Conservation (phyloP, 495 filamentous ascomycete genomes). For the Penicillium bialowiezense region DNA sequence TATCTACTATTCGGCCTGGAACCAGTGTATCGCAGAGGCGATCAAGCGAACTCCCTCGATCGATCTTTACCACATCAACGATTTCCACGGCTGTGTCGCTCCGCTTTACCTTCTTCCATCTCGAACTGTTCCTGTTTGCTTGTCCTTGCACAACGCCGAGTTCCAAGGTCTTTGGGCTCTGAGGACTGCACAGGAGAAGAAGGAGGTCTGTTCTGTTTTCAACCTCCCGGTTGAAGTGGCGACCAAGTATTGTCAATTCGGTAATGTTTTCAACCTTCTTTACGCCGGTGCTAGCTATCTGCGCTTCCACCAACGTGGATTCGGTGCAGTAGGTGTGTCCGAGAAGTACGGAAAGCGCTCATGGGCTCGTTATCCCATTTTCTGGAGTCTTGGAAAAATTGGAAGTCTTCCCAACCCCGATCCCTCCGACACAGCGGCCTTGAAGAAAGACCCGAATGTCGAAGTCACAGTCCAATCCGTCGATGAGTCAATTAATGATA, state of each 20-base stretch:
- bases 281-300: conserved; percentile 72
- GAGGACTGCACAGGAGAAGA: conserved; percentile 60
- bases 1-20: conserved; percentile 73
- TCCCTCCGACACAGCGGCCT: conserved; percentile 61
- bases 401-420: conserved; percentile 74
- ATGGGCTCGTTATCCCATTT: conserved; percentile 72
- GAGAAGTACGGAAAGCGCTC: conserved; percentile 73
- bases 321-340: conserved; percentile 71
- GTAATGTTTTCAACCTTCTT: conserved; percentile 66
- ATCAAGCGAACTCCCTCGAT: conserved; percentile 57
- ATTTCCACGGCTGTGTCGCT: conserved; percentile 73
- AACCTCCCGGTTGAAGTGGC: conserved; percentile 51
- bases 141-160: conserved; percentile 65
- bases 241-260: conserved; percentile 63
- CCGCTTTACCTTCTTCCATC: conserved; percentile 65
- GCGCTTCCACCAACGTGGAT: conserved; percentile 69
- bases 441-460: conserved; percentile 30
- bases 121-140: conserved; percentile 44
- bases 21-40: conserved; percentile 63
- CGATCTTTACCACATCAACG: conserved; percentile 78
- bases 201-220: conserved; percentile 70
- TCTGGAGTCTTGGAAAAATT: conserved; percentile 71
- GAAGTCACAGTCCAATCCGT: conserved; percentile 45
- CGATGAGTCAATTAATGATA: conserved; percentile 39
- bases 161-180: conserved; percentile 76